phyloP scores from a whole-genome alignment of 805 yeast species.

The Lipomyces spencermartinsiae region DNA sequence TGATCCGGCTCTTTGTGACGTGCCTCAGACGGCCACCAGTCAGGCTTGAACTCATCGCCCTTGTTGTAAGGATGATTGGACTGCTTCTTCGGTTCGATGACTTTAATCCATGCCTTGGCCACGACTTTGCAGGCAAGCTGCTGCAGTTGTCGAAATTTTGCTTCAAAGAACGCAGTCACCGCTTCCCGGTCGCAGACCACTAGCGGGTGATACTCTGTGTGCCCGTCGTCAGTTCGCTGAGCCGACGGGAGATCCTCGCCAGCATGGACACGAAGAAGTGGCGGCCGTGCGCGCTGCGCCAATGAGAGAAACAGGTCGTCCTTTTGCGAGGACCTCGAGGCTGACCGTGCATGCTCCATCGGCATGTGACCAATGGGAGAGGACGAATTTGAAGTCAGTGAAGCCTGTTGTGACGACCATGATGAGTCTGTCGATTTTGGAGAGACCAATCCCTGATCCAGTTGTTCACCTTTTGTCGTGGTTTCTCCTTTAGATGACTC shows the following conservation, averaged over 20 bases:
- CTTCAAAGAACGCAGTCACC: slow-evolving; percentile 27
- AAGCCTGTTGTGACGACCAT: background rate
- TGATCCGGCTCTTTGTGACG: slow-evolving; percentile 79
- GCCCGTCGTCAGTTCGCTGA: background rate
- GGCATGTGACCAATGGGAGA: background rate
- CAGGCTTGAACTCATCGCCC: slow-evolving; percentile 58
- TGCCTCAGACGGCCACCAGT: slow-evolving; percentile 72
- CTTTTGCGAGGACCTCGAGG: background rate
- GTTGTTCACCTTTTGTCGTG: background rate
- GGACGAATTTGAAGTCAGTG: background rate
- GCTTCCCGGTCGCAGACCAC: slow-evolving; percentile 16
- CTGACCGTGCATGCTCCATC: background rate
- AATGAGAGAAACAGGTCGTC: slow-evolving; percentile 16
- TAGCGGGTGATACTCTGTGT: slow-evolving; percentile 23
- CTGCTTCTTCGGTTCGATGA: slow-evolving; percentile 71
- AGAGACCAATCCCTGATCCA: background rate
- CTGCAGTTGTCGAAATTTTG: slow-evolving; percentile 45
- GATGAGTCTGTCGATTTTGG: background rate
- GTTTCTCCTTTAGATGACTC: background rate
- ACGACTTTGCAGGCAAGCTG: slow-evolving; percentile 65
- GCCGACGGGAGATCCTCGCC: slow-evolving; percentile 13
- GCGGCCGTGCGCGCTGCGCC: slow-evolving; percentile 27
- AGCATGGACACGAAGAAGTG: slow-evolving; percentile 13
- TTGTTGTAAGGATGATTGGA: slow-evolving; percentile 65
- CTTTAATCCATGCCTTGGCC: slow-evolving; percentile 71